Evolutionary conservation across 805 yeast genomes (phyloP).

Genomic region (Yarrowia sp.): DNA sequence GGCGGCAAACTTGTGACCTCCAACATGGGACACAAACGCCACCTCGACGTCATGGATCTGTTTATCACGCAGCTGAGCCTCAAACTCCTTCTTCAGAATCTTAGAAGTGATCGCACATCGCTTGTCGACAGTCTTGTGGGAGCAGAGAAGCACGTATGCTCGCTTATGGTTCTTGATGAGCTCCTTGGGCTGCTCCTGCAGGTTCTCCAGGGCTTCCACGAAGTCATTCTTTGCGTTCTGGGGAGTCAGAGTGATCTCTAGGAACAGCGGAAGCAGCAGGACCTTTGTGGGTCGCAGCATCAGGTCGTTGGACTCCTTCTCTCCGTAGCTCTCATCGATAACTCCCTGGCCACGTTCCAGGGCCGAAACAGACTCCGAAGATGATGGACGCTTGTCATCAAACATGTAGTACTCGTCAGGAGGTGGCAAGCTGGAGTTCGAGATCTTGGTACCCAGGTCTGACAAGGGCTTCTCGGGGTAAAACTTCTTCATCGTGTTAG

Average conservation of each 20-base stretch:
- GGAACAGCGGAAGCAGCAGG: conserved; percentile 68
- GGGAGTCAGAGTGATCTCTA: conserved; percentile 58
- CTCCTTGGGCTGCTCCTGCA: conserved; percentile 10
- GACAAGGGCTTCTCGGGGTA: not conserved
- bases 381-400: conserved; percentile 34
- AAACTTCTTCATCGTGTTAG: not conserved
- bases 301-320: not conserved
- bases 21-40: conserved; percentile 77
- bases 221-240: conserved; percentile 45
- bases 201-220: conserved; percentile 47
- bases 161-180: conserved; percentile 1
- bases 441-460: conserved; percentile 43
- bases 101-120: conserved; percentile 95
- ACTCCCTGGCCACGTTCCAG: not conserved
- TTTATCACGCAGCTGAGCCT: conserved; percentile 63
- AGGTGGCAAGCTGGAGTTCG: conserved; percentile 55
- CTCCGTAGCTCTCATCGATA: not conserved
- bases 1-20: conserved; percentile 95
- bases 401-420: conserved; percentile 44
- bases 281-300: conserved; percentile 54
- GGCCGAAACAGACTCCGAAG: conserved; percentile 33
- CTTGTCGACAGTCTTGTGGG: conserved; percentile 88
- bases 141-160: conserved; percentile 64
- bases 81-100: conserved; percentile 75
- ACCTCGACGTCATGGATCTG: conserved; percentile 73